Conservation (phyloP, 1,284 basidiomycete genomes). For the Cutaneotrichosporon curvatum region DNA sequence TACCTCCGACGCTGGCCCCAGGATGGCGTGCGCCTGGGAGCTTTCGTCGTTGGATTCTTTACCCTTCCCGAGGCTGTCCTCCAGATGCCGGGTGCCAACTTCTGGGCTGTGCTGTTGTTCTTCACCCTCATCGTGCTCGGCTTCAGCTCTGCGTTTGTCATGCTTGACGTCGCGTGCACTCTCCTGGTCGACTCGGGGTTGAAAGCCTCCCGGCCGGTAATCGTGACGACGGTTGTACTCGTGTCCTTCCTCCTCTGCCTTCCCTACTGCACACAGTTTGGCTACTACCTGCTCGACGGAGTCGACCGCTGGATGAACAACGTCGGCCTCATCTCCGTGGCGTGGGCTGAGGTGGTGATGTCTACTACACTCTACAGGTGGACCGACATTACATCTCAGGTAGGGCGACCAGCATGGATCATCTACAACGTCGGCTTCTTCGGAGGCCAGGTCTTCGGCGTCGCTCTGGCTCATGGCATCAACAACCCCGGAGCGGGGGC, state of each 20-base stretch:
- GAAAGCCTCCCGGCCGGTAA: conserved; percentile 16
- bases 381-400: conserved; percentile 15
- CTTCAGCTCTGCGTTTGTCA: conserved; percentile 22
- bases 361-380: conserved; percentile 20
- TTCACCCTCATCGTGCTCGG: conserved; percentile 24
- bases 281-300: conserved; percentile 22
- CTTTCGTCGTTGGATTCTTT: conserved; percentile 31
- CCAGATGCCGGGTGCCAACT: conserved; percentile 24
- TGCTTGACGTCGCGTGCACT: conserved; percentile 24
- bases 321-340: conserved; percentile 19
- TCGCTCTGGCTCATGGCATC: conserved; percentile 17
- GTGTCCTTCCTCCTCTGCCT: conserved; percentile 22
- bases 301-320: conserved; percentile 25
- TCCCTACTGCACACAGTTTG: conserved; percentile 25
- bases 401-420: conserved; percentile 11
- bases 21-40: conserved; percentile 27
- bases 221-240: conserved; percentile 19
- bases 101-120: conserved; percentile 24
- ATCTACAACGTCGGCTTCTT: conserved; percentile 19
- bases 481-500: conserved; percentile 16
- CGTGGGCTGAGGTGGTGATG: conserved; percentile 20
- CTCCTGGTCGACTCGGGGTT: conserved; percentile 18
- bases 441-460: conserved; percentile 17
- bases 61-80: conserved; percentile 22
- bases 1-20: conserved; percentile 20